phyloP scores from a whole-genome alignment of 768 basidiomycete species.

The Steccherinum ochraceum region DNA sequence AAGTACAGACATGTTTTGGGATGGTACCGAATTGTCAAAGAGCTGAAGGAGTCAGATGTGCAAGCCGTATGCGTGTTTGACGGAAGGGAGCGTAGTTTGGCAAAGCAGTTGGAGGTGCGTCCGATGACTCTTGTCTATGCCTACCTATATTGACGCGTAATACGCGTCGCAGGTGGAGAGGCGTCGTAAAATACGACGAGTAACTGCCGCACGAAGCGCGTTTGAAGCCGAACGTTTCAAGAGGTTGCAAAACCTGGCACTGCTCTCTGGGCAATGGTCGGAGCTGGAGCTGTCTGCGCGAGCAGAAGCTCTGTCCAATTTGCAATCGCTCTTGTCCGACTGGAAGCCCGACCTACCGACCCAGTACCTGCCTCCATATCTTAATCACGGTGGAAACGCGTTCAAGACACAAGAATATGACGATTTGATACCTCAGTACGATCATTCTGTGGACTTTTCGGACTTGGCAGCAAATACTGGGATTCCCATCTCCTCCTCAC shows the following conservation, averaged over 20 bases:
- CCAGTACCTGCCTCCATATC: background rate
- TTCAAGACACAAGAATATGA: background rate
- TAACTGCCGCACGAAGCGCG: slow-evolving; percentile 43
- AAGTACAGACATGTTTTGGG: slow-evolving; percentile 65
- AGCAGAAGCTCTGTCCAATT: background rate
- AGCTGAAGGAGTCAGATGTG: slow-evolving; percentile 52
- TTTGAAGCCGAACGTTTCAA: slow-evolving; percentile 54
- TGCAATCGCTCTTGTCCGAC: background rate
- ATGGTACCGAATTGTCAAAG: slow-evolving; percentile 67
- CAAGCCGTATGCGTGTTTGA: slow-evolving; percentile 76
- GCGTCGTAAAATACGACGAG: slow-evolving; percentile 41
- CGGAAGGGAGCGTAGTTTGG: slow-evolving; percentile 56
- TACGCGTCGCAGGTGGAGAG: slow-evolving; percentile 42
- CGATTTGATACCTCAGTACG: background rate
- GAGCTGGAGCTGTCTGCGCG: slow-evolving; percentile 8
- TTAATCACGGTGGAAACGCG: background rate
- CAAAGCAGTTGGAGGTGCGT: slow-evolving; percentile 68
- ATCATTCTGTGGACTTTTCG: background rate
- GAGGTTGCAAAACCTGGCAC: slow-evolving; percentile 37
- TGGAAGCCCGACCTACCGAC: background rate
- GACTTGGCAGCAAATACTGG: background rate
- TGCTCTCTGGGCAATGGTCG: slow-evolving; percentile 14
- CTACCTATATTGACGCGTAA: background rate
- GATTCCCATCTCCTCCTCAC: slow-evolving; percentile 2
- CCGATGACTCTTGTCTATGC: background rate